Evolutionary conservation across 345 rosid species (phyloP).

Genomic region (Jatropha curcas): DNA sequence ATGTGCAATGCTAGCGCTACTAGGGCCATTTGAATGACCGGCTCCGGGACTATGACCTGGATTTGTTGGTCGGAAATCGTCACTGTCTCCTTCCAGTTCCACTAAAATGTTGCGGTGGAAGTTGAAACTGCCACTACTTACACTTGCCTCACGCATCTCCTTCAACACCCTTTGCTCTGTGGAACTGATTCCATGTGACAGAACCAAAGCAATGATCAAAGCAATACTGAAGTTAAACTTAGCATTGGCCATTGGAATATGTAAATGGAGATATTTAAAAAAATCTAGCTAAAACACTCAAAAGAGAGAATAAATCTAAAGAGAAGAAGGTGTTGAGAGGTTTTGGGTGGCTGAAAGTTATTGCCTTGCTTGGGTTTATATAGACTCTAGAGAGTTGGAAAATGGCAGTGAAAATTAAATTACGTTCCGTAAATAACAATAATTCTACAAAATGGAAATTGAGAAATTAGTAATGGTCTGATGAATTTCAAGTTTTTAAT

Average conservation of each 20-base stretch:
- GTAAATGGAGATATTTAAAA: no score
- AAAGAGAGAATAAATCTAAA: no score
- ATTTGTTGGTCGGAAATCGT: conserved; percentile 46
- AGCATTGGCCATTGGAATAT: conserved; percentile 26
- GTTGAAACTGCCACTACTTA: background rate
- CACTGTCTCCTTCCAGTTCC: background rate
- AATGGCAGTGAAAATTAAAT: background rate
- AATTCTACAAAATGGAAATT: background rate
- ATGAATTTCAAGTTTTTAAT: conserved; percentile 19
- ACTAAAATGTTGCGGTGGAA: conserved; percentile 16
- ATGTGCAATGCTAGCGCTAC: background rate
- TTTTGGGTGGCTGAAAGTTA: conserved; percentile 19
- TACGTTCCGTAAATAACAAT: background rate
- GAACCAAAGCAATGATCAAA: conserved; percentile 21
- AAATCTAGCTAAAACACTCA: background rate
- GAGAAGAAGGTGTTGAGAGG: background rate
- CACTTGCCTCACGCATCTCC: background rate
- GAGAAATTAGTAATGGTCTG: background rate
- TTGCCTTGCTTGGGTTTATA: conserved; percentile 26
- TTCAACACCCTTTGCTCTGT: conserved; percentile 27
- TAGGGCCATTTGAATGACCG: conserved; percentile 48
- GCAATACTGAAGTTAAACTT: conserved; percentile 15
- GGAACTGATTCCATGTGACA: conserved; percentile 22
- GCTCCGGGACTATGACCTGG: conserved; percentile 65
- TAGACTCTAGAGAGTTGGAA: conserved; percentile 19